Percentiles rank a stretch among this genome's conserved stretches.
Evolutionary conservation across 202 grass and related monocot genomes (phyloP).

Genomic region (Panicum hallii): DNA sequence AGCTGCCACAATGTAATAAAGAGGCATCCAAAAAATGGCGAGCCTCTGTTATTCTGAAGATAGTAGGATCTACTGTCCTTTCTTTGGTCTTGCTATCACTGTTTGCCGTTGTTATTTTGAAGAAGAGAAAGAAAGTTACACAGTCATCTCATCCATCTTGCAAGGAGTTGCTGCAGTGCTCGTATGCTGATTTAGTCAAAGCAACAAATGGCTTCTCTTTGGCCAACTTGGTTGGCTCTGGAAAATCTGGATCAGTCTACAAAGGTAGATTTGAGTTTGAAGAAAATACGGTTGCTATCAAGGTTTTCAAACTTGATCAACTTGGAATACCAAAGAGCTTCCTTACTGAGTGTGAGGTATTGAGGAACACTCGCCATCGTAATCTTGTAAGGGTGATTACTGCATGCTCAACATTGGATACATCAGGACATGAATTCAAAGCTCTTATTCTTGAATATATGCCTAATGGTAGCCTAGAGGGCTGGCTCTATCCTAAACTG

Average conservation of each 20-base stretch:
- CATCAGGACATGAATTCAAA: constrained; percentile 58
- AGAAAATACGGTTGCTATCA: constrained; percentile 49
- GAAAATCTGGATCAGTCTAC: constrained; percentile 59
- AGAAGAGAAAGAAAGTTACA: constrained; percentile 18
- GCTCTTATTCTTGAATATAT: constrained; percentile 59
- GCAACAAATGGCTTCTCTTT: constrained; percentile 57
- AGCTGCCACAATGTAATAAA: constrained; percentile 26
- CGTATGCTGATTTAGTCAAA: constrained; percentile 51
- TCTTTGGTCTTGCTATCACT: constrained; percentile 4
- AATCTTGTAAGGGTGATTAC: constrained; percentile 60
- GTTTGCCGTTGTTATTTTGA: background rate
- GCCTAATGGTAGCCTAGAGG: constrained; percentile 54
- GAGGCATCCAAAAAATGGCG: background rate
- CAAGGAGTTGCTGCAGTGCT: constrained; percentile 24
- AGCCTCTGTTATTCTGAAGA: background rate
- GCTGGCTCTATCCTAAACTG: constrained; percentile 47
- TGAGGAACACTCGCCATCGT: constrained; percentile 54
- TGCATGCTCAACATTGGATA: constrained; percentile 49
- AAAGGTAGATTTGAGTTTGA: constrained; percentile 31
- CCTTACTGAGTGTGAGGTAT: constrained; percentile 48
- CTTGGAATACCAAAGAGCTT: constrained; percentile 47
- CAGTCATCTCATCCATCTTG: background rate
- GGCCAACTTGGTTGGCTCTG: constrained; percentile 50
- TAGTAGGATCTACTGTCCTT: background rate
- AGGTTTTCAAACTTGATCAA: constrained; percentile 62